These are phyloP conservation scores for Trametes hirsuta DNA, from an alignment of 1,284 basidiomycete species.

Conservation along the genomic window DNA sequence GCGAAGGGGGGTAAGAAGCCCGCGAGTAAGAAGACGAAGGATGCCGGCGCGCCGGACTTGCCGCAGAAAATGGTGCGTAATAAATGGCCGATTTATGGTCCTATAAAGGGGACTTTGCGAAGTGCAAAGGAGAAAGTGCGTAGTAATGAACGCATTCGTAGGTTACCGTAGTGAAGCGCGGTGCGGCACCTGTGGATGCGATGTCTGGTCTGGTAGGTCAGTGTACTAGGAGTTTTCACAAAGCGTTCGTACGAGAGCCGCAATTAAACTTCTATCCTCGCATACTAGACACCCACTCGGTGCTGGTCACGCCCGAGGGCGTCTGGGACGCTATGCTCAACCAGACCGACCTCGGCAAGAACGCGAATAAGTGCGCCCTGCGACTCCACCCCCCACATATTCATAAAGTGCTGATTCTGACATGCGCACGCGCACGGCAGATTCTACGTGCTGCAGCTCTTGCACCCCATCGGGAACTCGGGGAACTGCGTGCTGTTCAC, in stretches of 20 bases:
- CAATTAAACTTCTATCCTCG: not conserved
- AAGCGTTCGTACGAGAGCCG: no score
- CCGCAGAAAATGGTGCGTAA: conserved; percentile 41
- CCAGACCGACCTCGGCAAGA: conserved; percentile 63
- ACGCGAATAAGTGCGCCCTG: conserved; percentile 60
- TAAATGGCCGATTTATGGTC: not conserved
- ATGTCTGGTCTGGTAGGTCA: conserved; percentile 50
- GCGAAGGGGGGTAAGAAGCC: conserved; percentile 17
- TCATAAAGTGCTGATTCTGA: not conserved
- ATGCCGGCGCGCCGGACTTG: conserved; percentile 18
- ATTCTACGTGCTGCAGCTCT: conserved; percentile 67
- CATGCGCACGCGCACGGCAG: conserved; percentile 31
- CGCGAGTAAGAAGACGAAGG: conserved; percentile 20
- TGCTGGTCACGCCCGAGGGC: conserved; percentile 49
- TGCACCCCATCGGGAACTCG: conserved; percentile 53
- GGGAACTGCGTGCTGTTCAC: conserved; percentile 48
- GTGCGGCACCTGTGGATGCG: conserved; percentile 64
- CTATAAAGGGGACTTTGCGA: conserved; percentile 4
- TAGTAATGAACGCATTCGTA: conserved; percentile 24
- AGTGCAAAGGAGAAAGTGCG: no score
- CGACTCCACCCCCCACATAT: not conserved
- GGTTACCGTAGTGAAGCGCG: conserved; percentile 61
- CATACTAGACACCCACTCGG: conserved; percentile 54
- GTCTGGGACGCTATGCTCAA: conserved; percentile 75
- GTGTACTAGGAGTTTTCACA: conserved; percentile 29